A percentile compares a stretch with the other conserved stretches of the same genome.
Conservation (phyloP, 1,284 basidiomycete genomes). For the Porogramme epimiltina region DNA sequence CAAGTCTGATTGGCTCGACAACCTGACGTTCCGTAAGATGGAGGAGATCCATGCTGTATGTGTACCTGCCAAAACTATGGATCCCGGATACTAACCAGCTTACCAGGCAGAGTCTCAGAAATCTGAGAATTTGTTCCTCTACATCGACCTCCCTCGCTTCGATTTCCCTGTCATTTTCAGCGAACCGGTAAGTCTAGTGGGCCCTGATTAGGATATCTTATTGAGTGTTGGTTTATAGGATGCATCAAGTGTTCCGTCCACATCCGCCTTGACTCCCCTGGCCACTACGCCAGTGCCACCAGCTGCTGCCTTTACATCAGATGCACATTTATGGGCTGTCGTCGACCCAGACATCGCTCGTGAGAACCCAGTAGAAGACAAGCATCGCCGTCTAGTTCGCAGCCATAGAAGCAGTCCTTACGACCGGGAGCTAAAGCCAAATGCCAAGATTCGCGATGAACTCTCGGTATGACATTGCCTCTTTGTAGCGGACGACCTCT, state of each 20-base stretch:
- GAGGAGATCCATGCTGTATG: slow-evolving; percentile 88
- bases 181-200: slow-evolving; percentile 62
- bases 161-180: slow-evolving; percentile 98
- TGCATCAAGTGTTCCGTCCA: slow-evolving; percentile 38
- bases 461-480: slow-evolving; percentile 69
- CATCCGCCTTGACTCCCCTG: slow-evolving; percentile 41
- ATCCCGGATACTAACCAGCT: background rate
- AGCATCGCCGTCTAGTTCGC: slow-evolving; percentile 91
- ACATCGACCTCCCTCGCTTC: slow-evolving; percentile 95
- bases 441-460: slow-evolving; percentile 93
- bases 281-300: slow-evolving; percentile 37
- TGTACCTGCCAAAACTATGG: slow-evolving; percentile 3
- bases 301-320: slow-evolving; percentile 55
- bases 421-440: slow-evolving; percentile 95
- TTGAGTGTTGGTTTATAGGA: slow-evolving; percentile 30
- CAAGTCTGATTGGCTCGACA: slow-evolving; percentile 95
- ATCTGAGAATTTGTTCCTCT: slow-evolving; percentile 89
- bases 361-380: slow-evolving; percentile 97
- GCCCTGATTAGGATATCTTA: too few relatives aligned
- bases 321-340: slow-evolving; percentile 84
- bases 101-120: slow-evolving; percentile 81
- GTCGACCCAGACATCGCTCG: slow-evolving; percentile 88
- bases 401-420: slow-evolving; percentile 94
- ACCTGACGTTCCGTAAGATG: slow-evolving; percentile 90
- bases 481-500: background rate